Conservation (phyloP, 768 basidiomycete species). For the Infundibulicybe gibba region DNA sequence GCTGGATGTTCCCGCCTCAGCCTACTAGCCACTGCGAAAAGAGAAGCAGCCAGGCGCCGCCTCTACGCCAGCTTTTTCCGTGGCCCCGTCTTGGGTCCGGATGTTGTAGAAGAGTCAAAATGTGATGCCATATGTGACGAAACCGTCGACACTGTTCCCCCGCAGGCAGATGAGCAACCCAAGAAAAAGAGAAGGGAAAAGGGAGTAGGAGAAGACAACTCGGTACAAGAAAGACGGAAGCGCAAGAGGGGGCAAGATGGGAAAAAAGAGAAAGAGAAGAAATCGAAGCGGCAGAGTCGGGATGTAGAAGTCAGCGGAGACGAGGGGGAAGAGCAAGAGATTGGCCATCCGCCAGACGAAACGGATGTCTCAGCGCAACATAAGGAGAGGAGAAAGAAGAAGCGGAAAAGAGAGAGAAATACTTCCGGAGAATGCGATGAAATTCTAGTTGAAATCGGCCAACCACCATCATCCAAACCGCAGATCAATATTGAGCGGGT, state of each 20-base stretch:
- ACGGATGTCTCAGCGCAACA: background rate
- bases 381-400: conserved; percentile 15
- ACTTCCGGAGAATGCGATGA: background rate
- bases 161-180: conserved; percentile 1
- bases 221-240: too few relatives aligned
- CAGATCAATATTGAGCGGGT: too few relatives aligned
- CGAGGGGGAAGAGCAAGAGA: background rate
- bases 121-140: conserved; percentile 7
- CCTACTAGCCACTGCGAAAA: conserved; percentile 64
- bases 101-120: conserved; percentile 15
- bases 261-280: conserved; percentile 15
- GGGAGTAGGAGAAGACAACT: conserved; percentile 5
- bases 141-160: background rate
- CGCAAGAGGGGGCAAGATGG: too few relatives aligned
- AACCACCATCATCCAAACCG: too few relatives aligned
- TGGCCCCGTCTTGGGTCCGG: conserved; percentile 65
- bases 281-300: conserved; percentile 12
- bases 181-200: conserved; percentile 9
- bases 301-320: conserved; percentile 2
- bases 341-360: background rate
- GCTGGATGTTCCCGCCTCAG: conserved; percentile 34
- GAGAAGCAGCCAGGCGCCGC: conserved; percentile 69
- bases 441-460: too few relatives aligned
- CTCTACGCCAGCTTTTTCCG: conserved; percentile 83
- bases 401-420: conserved; percentile 4